Percentiles rank a stretch among this genome's conserved stretches.
phyloP scores from a whole-genome alignment of 202 grass and related monocot species.

The Brachypodium distachyon region DNA sequence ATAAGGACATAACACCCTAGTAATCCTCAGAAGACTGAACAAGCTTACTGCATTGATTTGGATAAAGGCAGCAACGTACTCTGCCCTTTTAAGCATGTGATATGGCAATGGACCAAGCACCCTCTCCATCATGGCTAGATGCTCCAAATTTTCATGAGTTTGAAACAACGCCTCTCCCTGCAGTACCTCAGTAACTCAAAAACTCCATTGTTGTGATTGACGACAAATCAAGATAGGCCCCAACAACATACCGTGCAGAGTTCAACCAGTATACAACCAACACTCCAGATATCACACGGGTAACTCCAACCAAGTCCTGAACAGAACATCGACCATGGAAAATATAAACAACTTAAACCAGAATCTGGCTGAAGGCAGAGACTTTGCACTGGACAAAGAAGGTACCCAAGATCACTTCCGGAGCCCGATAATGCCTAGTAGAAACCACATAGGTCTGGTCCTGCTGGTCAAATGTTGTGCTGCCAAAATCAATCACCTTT shows the following conservation, averaged over 20 bases:
- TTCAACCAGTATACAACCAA: conserved; percentile 88
- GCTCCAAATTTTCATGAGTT: conserved; percentile 97
- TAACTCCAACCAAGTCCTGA: conserved; percentile 95
- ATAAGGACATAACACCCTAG: not conserved
- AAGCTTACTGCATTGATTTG: not conserved
- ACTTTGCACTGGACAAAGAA: not conserved
- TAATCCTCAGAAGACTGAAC: conserved; percentile 10
- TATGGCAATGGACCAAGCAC: conserved; percentile 62
- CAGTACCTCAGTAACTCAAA: conserved; percentile 28
- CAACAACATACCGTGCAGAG: conserved; percentile 80
- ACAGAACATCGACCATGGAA: conserved; percentile 8
- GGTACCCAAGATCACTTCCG: conserved; percentile 90
- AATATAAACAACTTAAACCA: not conserved
- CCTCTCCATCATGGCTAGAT: conserved; percentile 97
- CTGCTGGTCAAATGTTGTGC: conserved; percentile 60
- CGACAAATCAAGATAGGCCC: conserved; percentile 1
- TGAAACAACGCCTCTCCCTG: conserved; percentile 91
- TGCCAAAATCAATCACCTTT: conserved; percentile 99
- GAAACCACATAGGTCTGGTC: conserved; percentile 92
- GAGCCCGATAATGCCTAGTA: conserved; percentile 88
- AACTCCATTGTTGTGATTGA: not conserved
- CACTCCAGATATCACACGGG: conserved; percentile 94
- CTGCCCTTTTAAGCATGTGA: conserved; percentile 62
- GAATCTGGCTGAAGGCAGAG: conserved; percentile 21
- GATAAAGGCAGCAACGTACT: conserved; percentile 45